A percentile compares a stretch with the other conserved stretches of the same genome.
These are phyloP conservation scores for Nidula niveotomentosa DNA, from an alignment of 1,284 basidiomycete species.

Conservation along the genomic window DNA sequence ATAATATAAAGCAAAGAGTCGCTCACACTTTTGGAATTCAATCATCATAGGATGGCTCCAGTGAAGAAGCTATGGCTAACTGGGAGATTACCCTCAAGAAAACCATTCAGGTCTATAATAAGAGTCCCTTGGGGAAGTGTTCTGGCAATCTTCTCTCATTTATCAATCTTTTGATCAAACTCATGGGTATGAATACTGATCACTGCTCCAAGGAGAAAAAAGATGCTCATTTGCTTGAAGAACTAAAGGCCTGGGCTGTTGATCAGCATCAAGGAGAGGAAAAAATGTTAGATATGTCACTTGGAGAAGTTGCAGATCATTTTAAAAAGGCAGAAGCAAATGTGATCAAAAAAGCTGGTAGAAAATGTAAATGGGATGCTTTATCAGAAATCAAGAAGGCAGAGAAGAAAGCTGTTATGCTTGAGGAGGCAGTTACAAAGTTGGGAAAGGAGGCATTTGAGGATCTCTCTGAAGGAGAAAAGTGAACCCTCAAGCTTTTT, in stretches of 20 bases:
- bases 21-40: slow-evolving; percentile 15
- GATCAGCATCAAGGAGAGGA: not conserved
- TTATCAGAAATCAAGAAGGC: not conserved
- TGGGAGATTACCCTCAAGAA: slow-evolving; percentile 8
- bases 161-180: slow-evolving; percentile 12
- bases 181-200: slow-evolving; percentile 14
- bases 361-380: not conserved
- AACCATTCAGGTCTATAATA: slow-evolving; percentile 13
- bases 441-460: not conserved
- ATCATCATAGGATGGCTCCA: slow-evolving; percentile 13
- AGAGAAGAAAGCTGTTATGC: not conserved
- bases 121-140: slow-evolving; percentile 12
- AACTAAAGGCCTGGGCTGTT: not conserved
- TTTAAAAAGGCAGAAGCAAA: not conserved
- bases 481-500: not conserved
- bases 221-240: slow-evolving; percentile 3
- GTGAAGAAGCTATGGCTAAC: slow-evolving; percentile 15
- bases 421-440: not conserved
- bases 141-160: slow-evolving; percentile 3
- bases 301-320: not conserved
- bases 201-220: slow-evolving; percentile 18
- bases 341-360: not conserved
- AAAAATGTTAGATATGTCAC: not conserved
- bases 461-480: not conserved
- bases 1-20: slow-evolving; percentile 2